phyloP scores from a whole-genome alignment of 352 stramenopile species.

The Pythium angustatum region DNA sequence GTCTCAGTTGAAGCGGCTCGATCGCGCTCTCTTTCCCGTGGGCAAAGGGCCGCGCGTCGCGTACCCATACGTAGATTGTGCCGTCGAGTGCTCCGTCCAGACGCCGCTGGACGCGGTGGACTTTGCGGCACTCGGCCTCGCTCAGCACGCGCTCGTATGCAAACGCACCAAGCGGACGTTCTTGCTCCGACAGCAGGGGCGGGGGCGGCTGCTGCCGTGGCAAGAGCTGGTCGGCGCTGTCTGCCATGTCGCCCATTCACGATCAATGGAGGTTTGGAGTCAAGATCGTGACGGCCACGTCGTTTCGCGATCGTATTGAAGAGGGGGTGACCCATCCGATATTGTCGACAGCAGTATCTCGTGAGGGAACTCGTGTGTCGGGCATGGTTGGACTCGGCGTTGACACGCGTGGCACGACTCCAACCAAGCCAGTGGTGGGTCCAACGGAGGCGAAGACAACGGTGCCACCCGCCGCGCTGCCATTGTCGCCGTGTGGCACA shows the following conservation, averaged over 20 bases:
- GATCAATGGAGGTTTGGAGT: background rate
- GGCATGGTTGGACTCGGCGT: slow-evolving; percentile 10
- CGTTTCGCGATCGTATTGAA: slow-evolving; percentile 26
- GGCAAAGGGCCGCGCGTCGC: slow-evolving; percentile 50
- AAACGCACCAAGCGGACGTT: slow-evolving; percentile 18
- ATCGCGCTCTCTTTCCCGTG: slow-evolving; percentile 49
- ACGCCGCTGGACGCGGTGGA: slow-evolving; percentile 33
- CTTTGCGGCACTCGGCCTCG: slow-evolving; percentile 39
- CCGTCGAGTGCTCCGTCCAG: slow-evolving; percentile 30
- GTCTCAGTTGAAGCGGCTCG: slow-evolving; percentile 40
- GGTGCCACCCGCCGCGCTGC: background rate
- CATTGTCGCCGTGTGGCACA: background rate
- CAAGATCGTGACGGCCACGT: slow-evolving; percentile 2
- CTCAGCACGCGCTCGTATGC: slow-evolving; percentile 50
- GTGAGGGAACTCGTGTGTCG: no score
- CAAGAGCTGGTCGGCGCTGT: background rate
- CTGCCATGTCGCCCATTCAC: background rate
- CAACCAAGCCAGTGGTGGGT: no score
- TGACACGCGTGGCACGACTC: background rate
- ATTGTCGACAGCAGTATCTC: no score
- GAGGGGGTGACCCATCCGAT: slow-evolving; percentile 7
- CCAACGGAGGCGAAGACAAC: no score
- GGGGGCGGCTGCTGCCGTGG: background rate
- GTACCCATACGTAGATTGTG: slow-evolving; percentile 61
- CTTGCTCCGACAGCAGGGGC: background rate